Base-by-base conservation (phyloP, 805 yeast species). In the Candida nanaspora region DNA sequence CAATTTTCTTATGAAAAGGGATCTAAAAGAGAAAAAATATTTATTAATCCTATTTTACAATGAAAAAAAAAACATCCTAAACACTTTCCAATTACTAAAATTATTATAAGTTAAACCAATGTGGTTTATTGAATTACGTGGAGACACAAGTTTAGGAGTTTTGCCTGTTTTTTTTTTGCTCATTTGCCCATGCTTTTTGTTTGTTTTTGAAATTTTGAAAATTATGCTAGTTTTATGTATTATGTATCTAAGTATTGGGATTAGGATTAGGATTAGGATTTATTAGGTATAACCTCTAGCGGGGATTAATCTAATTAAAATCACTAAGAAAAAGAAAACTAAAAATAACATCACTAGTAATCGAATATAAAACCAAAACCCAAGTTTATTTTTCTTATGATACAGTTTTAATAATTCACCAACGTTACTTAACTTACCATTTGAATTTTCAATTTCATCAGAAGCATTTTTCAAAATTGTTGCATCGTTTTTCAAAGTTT, bases 211-310 rank as follows among this genome's bases (percentile, higher is more conserved):
- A n/a, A n/a, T n/a, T n/a, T n/a, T n/a, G n/a, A n/a, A n/a, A n/a
- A n/a, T n/a, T n/a, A n/a, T n/a, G n/a, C n/a, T n/a, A n/a, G n/a
- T n/a, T n/a, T n/a, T n/a, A n/a, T n/a, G n/a, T n/a, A n/a, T n/a
- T n/a, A n/a, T n/a, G n/a, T n/a, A n/a, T n/a, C n/a, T n/a, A n/a
- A n/a, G n/a, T n/a, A n/a, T n/a, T n/a, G n/a, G n/a, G n/a, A n/a
- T n/a, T n/a, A n/a, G n/a, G n/a, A n/a, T n/a, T n/a, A n/a, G n/a
- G n/a, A n/a, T n/a, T n/a, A n/a, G n/a, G n/a, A n/a, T n/a, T n/a
- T n/a, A n/a, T n/a, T n/a, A n/a, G n/a, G n/a, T 19, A 62, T 37
- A 72, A 68, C 41, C 42, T 25, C 62, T 70, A 7, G 59, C 62
- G 5, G 63, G 63, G 6, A 59, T 51, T 31, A 60, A 36, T 35